Evolutionary conservation across 1,139 yeast genomes (phyloP).

Genomic region (Geotrichum candidum): DNA sequence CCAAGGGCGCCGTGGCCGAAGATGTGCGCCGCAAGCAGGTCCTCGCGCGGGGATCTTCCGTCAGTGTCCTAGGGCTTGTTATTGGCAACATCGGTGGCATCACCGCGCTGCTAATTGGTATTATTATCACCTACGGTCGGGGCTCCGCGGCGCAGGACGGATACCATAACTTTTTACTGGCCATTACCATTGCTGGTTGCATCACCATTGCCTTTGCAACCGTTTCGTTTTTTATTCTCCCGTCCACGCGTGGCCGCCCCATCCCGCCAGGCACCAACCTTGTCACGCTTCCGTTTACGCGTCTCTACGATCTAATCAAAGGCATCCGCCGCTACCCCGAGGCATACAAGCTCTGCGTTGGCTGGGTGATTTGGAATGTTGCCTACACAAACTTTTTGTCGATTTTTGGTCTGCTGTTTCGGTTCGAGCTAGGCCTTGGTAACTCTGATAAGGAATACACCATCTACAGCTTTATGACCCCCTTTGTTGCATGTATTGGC

Average conservation of each 20-base stretch:
- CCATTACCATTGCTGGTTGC: slow-evolving; percentile 42
- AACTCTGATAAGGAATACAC: slow-evolving; percentile 41
- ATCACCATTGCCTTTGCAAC: slow-evolving; percentile 35
- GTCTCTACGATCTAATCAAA: slow-evolving; percentile 31
- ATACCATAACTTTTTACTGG: slow-evolving; percentile 37
- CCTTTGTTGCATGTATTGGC: slow-evolving; percentile 37
- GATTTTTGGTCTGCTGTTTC: slow-evolving; percentile 40
- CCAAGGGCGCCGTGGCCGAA: slow-evolving; percentile 29
- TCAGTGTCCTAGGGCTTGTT: slow-evolving; percentile 41
- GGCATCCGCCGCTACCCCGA: slow-evolving; percentile 36
- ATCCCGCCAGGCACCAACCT: slow-evolving; percentile 32
- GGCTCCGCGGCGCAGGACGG: slow-evolving; percentile 35
- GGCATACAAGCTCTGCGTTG: slow-evolving; percentile 39
- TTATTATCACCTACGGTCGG: slow-evolving; percentile 37
- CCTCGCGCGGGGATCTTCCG: slow-evolving; percentile 37
- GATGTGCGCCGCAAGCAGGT: slow-evolving; percentile 32
- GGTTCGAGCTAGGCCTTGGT: slow-evolving; percentile 42
- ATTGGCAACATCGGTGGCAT: slow-evolving; percentile 42
- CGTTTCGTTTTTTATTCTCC: slow-evolving; percentile 35
- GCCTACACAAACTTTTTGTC: slow-evolving; percentile 38
- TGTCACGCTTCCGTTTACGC: slow-evolving; percentile 31
- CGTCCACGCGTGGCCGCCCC: slow-evolving; percentile 34
- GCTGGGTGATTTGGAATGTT: slow-evolving; percentile 46
- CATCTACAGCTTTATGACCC: slow-evolving; percentile 40
- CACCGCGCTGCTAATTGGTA: slow-evolving; percentile 39